Base-by-base conservation (phyloP, 768 basidiomycete species). In the Porphyrellus cyaneotinctus region DNA sequence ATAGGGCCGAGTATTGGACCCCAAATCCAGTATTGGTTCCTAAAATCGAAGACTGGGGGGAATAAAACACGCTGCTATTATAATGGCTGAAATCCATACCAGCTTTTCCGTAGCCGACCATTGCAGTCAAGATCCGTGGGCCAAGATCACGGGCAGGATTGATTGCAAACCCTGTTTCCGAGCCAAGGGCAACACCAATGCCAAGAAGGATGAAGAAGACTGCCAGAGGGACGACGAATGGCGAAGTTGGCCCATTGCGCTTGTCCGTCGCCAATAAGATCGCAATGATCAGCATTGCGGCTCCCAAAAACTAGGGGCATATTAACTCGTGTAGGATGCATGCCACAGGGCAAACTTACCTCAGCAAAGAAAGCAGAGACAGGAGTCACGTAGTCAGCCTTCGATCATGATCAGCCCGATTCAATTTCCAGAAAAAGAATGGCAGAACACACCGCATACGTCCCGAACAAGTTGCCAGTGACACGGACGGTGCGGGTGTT, bases 101-200 rank as follows among this genome's bases (percentile, higher is more conserved):
- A 33, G 53, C 65, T 41, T 11, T 68, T 20, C 85, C 85, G 58
- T 86, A 88, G n/a, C 86, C 87, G 8, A 77, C 84, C 81, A 87
- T 85, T 6, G 85, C 77, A 1, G 84, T 86, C 62, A 87, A 65
- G 31, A 88, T 58, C 10, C 86, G 76, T 2, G 86, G 86, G 6
- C 87, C 86, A 26, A 88, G 70, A 68, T 88, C 86, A 60, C 87
- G 82, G 30, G 86, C 84, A 36, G 86, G 86, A 58, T 87, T 87
- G 47, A 87, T 69, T 6, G 85, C 81, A 56, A 75, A 83, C 42
- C 78, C 82, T 6, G 86, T 87, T 58, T 87, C 72, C 76, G 82
- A 79, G 12, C 85, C 86, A 32, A 87, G 72, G 15, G 74, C 69
- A 1, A 75, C 60, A 39, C 79, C 81, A 43, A 87, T 77, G n/a